Evolutionary conservation across 1,139 yeast species (phyloP), one percentile per base, ranked within the genome.

Genomic region (Blastobotrys proliferans): DNA sequence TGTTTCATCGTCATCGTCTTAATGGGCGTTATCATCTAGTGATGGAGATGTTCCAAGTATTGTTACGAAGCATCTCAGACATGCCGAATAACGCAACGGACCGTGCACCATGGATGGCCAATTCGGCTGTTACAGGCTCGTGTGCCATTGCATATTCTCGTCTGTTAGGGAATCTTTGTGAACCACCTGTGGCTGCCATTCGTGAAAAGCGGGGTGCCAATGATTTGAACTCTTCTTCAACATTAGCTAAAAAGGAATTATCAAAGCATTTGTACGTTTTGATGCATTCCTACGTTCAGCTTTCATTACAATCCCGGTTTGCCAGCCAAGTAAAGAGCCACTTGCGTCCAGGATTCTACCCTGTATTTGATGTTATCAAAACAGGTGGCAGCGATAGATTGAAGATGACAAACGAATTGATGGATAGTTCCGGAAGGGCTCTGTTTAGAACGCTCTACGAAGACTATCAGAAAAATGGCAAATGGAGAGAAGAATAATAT

Each of bases 401-500:
- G 45, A 75, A 73, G 43, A 63, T 79, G 34, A 74, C 83, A n/a
- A 83, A 77, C 54, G 71, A 81, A 2, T 70, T 81, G n/a, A 66
- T 90, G 56, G 97, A 90, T 54, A 62, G 69, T 20, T 75, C 84
- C 35, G 85, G 94, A 1, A 75, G 84, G 51, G 72, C 81, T 2
- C 77, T 81, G 53, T 83, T 80, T 68, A 81, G 76, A 58, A 67
- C 77, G 0, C 57, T 88, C 34, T 86, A 83, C 55, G 76, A 76
- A 5, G 87, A 83, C 50, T 92, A 87, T 64, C 77, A 77, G 60
- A 79, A 76, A 53, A 74, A 73, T 51, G 96, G 96, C 44, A 86
- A 83, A 61, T 90, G 97, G 97, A 78, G 67, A 47, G 87, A 79
- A 50, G 73, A 71, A 44, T 73, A 36, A 30, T 22, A 11, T 22